Evolutionary conservation across 176 grass and related monocot genomes (phyloP).

Genomic region (Thinopyrum elongatum): DNA sequence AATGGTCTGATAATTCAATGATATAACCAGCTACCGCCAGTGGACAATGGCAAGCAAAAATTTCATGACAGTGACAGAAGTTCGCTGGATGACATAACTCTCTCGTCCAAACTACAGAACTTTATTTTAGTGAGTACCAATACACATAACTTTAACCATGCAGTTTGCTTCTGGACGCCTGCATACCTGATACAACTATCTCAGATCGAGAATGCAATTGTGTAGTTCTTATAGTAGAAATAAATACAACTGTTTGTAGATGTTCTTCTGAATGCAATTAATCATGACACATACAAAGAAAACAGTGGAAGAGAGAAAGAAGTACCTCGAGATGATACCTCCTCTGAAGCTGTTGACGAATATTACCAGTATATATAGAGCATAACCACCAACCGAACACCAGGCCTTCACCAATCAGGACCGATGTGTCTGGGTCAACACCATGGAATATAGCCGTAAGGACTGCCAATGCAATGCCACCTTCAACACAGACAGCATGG

Average conservation of each 20-base stretch:
- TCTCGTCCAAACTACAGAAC: neutral
- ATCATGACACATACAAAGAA: neutral
- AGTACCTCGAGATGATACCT: slow-evolving; percentile 71
- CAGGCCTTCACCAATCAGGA: slow-evolving; percentile 60
- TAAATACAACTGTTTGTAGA: neutral
- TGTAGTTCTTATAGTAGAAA: neutral
- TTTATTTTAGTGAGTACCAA: neutral
- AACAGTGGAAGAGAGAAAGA: neutral
- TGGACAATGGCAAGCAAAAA: neutral
- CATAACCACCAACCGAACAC: slow-evolving; percentile 60
- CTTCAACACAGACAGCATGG: slow-evolving; percentile 66
- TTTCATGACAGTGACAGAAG: neutral
- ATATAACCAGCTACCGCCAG: neutral
- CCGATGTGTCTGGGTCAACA: slow-evolving; percentile 47
- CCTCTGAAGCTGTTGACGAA: slow-evolving; percentile 46
- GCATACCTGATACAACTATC: neutral
- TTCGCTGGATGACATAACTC: neutral
- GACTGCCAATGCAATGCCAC: slow-evolving; percentile 59
- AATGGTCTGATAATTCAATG: neutral
- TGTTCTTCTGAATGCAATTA: neutral
- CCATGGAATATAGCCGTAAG: slow-evolving; percentile 55
- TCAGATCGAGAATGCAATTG: neutral
- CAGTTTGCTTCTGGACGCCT: neutral
- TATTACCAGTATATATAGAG: slow-evolving; percentile 38
- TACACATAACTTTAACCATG: neutral